phyloP scores from a whole-genome alignment of 139 green algal genomes.

The Volvox africanus region DNA sequence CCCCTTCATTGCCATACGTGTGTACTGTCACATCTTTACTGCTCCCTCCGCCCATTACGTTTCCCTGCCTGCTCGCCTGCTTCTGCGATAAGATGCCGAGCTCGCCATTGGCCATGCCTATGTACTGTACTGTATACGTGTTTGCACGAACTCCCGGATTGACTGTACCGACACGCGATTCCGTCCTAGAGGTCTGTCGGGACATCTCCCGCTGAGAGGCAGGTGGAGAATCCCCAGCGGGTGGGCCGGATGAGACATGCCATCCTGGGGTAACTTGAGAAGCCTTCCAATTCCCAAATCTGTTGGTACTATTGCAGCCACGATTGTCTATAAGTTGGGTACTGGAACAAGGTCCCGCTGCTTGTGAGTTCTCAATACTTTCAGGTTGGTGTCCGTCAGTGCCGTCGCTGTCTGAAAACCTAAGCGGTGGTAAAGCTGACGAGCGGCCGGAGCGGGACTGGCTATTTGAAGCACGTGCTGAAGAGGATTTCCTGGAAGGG shows the following conservation, averaged over 20 bases:
- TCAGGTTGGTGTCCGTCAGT: not conserved
- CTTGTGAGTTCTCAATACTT: not conserved
- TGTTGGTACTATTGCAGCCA: slow-evolving; percentile 5
- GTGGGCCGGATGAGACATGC: not conserved
- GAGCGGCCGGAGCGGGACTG: not conserved
- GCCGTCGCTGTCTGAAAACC: not conserved
- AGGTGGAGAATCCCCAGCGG: no score
- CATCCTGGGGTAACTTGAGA: not conserved
- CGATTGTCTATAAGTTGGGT: not conserved
- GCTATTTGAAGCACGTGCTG: not conserved
- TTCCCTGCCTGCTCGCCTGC: not conserved
- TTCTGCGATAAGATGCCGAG: slow-evolving; percentile 38
- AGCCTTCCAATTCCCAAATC: not conserved
- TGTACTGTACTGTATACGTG: slow-evolving; percentile 38
- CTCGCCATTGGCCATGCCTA: slow-evolving; percentile 23
- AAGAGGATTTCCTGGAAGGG: not conserved
- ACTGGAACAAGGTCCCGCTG: not conserved
- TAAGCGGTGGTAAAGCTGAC: not conserved
- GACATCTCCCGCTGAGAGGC: not conserved
- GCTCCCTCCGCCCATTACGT: no score
- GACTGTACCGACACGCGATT: not conserved
- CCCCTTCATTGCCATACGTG: no score
- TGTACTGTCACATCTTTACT: no score
- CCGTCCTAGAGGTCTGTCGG: not conserved
- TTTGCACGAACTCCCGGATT: not conserved